A percentile compares a stretch with the other conserved stretches of the same genome.
Conservation (phyloP, 768 basidiomycete species). For the Candolleomyces aberdarensis region DNA sequence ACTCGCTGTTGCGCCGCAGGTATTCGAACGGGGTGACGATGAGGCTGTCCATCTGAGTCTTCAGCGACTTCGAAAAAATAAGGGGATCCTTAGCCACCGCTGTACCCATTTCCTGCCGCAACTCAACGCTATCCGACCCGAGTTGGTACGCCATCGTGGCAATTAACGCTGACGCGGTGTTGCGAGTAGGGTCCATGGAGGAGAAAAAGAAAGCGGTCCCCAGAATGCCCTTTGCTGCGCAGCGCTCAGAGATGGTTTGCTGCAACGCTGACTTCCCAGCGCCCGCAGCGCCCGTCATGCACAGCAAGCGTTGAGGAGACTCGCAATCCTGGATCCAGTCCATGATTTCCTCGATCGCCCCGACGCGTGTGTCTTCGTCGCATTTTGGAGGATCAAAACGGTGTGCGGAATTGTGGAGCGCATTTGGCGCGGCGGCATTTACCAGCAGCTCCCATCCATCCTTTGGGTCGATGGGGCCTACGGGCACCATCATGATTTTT, state of each 20-base stretch:
- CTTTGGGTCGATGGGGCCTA: background rate
- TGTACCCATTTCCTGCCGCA: background rate
- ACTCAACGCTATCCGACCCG: background rate
- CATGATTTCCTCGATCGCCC: background rate
- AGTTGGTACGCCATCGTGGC: slow-evolving; percentile 12
- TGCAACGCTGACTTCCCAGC: slow-evolving; percentile 6
- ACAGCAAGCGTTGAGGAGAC: background rate
- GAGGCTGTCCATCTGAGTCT: slow-evolving; percentile 7
- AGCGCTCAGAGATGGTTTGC: slow-evolving; percentile 9
- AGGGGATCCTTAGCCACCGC: background rate
- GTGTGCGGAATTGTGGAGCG: background rate
- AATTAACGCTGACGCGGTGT: slow-evolving; percentile 7
- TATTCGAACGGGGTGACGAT: slow-evolving; percentile 2
- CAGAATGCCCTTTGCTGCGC: background rate
- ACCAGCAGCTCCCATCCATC: background rate
- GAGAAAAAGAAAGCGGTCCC: slow-evolving; percentile 12
- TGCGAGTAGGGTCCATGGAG: background rate
- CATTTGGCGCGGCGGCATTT: background rate
- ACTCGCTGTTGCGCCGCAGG: background rate
- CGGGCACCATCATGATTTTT: background rate
- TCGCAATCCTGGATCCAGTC: slow-evolving; percentile 1
- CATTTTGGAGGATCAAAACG: slow-evolving; percentile 9
- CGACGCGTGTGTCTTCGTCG: slow-evolving; percentile 6
- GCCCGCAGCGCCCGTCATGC: background rate
- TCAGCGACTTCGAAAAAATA: background rate